Evolutionary conservation across 108 stramenopile species (phyloP), one percentile per base, ranked within the genome.

Genomic region (Schizochytrium sp.): DNA sequence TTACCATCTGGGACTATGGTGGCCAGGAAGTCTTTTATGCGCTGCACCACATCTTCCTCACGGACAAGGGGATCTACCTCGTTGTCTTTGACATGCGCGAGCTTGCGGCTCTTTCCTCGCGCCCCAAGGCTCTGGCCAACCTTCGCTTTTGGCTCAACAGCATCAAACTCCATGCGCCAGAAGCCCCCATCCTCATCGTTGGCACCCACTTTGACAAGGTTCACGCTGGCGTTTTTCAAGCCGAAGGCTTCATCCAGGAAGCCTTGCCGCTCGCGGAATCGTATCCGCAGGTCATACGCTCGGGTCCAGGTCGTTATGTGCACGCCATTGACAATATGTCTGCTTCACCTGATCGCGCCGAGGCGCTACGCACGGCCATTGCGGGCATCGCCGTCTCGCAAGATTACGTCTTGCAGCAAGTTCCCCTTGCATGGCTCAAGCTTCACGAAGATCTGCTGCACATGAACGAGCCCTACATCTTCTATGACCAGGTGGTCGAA

Each of bases 371-470:
- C 8, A 83, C 8, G 19, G 48, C 14, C 6, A 12, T 83, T 69
- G 63, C 8, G 1, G 41, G 8, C 8, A 6, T 69, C 34, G 63
- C 63, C 34, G 34, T 69, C 41, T 4, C 25, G 34, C 63, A 69
- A 41, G 76, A 53, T 53, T 34, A 53, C 51, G 76, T 83, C 12
- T 18, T n/a, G 25, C n/a, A 83, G 18, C 45, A 83, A 45, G 23
- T 83, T 45, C 76, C 76, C 8, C 76, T 83, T 1, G 76, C 76
- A 8, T 83, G 76, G 76, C 76, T 53, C 76, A 83, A 83, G 51
- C 2, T 83, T 47, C 51, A 53, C 25, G 76, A 34, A 3, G 76
- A 83, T 6, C 51, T 83, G 1, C n/a, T 83, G 76, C 63, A 18
- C 18, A 25, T 18, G 43, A 23, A 34, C n/a, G 48, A 34, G 76